Evolutionary conservation across 805 yeast genomes (phyloP), one percentile per base, ranked within the genome.

Genomic region (Deakozyma indianensis): DNA sequence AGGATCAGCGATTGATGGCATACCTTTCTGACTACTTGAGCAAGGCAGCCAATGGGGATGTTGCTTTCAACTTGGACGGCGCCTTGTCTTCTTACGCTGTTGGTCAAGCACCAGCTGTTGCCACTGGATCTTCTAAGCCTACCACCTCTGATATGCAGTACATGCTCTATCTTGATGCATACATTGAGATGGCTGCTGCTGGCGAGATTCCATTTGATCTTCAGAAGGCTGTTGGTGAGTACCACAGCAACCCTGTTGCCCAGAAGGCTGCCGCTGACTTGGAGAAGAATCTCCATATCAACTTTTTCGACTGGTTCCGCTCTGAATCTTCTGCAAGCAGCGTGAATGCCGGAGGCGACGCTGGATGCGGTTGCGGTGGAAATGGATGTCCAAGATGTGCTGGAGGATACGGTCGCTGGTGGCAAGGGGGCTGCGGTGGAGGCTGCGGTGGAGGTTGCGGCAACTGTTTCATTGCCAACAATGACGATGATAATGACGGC

Each of bases 271-370:
- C 18, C 5, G 38, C 18, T 7, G 38, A 32, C 5, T 20, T 32
- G 20, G 18, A 9, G 11, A 32, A n/a, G 38, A 20, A 32, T n/a
- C 38, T 32, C 18, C 38, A 32, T 14, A 7, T 32, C 18, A 32
- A 32, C 38, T 32, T 32, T n/a, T 32, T 32, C 16, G 38, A 32
- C 38, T 32, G 38, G 38, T 32, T 32, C 38, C 38, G 38, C 38
- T 32, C 38, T 32, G 38, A 32, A 32, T 32, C 38, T 9, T 32
- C 38, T 14, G 9, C 38, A 4, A 11, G 18, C 18, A 32, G 38
- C 16, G 38, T 32, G 4, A 32, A 32, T n/a, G 11, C 38, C 5
- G 38, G 38, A 14, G 18, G 20, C 9, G 29, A 41, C 20, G 38
- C 18, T 32, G 38, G 38, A 14, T n/a, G 18, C 5, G 38, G 5